Conservation (phyloP, 192 early-diverging fungal genomes). For the Rhizoclosmatium sp. region DNA sequence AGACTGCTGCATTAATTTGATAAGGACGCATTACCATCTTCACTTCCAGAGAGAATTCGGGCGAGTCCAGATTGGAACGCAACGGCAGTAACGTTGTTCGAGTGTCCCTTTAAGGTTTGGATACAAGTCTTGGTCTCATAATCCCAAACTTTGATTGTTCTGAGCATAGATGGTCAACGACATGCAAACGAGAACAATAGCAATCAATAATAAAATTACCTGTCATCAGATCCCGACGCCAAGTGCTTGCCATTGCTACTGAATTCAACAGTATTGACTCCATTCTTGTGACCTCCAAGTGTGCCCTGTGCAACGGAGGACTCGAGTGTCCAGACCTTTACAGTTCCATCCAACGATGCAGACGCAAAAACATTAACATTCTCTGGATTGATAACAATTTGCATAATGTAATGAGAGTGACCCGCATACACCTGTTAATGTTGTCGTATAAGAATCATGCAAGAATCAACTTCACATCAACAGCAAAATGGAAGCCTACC, state of each 20-base stretch:
- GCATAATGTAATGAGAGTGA: constrained; percentile 97
- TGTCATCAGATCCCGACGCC: constrained; percentile 94
- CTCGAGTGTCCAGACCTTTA: constrained; percentile 97
- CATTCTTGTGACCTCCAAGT: constrained; percentile 95
- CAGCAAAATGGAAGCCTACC: constrained; percentile 48
- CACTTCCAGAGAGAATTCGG: constrained; percentile 92
- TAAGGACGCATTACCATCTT: constrained; percentile 73
- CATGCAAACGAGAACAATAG: no score
- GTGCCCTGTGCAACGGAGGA: constrained; percentile 96
- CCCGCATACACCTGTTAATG: constrained; percentile 71
- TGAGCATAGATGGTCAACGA: constrained; percentile 20
- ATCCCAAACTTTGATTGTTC: constrained; percentile 95
- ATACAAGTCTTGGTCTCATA: constrained; percentile 99
- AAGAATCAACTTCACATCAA: no score
- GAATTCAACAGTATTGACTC: constrained; percentile 98
- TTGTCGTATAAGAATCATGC: no score
- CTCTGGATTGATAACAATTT: constrained; percentile 96
- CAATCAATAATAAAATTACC: constrained; percentile 44
- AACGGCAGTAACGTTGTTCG: constrained; percentile 90
- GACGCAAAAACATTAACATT: constrained; percentile 99
- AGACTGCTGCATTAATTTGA: no score
- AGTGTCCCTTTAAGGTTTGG: constrained; percentile 97
- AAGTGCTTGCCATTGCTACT: constrained; percentile 90
- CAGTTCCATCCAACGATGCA: constrained; percentile 92
- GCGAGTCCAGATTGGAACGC: constrained; percentile 95